Base-by-base conservation (phyloP, 2,329 filamentous ascomycete genomes). In the Trichophyton rubrum region DNA sequence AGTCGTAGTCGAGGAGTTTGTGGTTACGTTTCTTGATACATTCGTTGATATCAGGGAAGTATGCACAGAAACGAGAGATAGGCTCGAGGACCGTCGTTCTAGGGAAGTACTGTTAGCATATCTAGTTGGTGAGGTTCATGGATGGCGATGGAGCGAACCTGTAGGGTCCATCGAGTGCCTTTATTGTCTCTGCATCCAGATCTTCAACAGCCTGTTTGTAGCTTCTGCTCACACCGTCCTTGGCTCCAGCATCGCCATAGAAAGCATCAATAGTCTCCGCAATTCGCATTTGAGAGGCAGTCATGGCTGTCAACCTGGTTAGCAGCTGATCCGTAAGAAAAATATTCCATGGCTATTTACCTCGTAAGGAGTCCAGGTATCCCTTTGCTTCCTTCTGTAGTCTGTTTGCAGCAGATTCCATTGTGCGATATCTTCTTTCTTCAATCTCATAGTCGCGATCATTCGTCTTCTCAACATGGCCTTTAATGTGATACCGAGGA, bases 131-230 rank as follows among this genome's bases (percentile, higher is more conserved):
- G 11, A 27, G 8, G 27, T n/a, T 45, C 33, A 38, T 38, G 24
- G 6, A 9, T 13, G 62, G 33, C 27, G 13, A 8, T 30, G 60
- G 13, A 60, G 8, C 58, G 22, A 79, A 86, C 84, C 89, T 84
- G 77, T 96, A 99, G 55, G 93, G 95, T 2, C 93, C 93, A 75
- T 99, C 93, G 65, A 99, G 80, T 5, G 93, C 93, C 75, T 99
- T 99, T 76, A 99, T 96, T 0, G 93, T 99, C 75, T 99, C 95
- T 59, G 93, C 88, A 73, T 99, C 95, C 56, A 99, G 82, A 72
- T 99, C 93, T 72, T 96, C 93, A 20, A 99, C 95, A 7, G 93
- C 93, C 74, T 97, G 91, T 77, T 97, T 99, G 79, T 99, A 99
- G 73, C 89, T 95, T 72, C 92, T 84, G 75, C 89, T 95, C 62